phyloP scores from a whole-genome alignment of 768 basidiomycete species.

The Leccinum pellstonianum region DNA sequence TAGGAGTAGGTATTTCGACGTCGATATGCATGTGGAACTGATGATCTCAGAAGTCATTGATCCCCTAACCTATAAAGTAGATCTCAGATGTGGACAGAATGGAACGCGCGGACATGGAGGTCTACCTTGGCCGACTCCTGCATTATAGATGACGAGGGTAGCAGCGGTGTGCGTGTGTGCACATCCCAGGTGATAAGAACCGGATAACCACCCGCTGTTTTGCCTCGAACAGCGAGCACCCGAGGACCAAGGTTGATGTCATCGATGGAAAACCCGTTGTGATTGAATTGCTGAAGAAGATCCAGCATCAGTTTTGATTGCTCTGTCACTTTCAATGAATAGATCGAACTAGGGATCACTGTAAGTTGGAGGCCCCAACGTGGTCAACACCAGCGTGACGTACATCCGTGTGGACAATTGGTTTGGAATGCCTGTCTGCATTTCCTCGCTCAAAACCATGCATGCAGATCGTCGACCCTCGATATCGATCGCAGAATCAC shows the following conservation, averaged over 20 bases:
- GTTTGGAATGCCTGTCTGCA: not conserved
- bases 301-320: slow-evolving; percentile 6
- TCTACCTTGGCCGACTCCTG: slow-evolving; percentile 4
- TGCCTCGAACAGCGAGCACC: slow-evolving; percentile 8
- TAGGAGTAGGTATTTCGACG: slow-evolving; percentile 20
- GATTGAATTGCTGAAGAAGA: slow-evolving; percentile 12
- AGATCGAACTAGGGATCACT: slow-evolving; percentile 4
- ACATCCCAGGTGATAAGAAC: slow-evolving; percentile 17
- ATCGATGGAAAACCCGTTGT: not conserved
- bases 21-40: slow-evolving; percentile 10
- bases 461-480: slow-evolving; percentile 18
- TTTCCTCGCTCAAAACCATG: slow-evolving; percentile 6
- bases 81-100: not conserved
- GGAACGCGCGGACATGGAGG: not conserved
- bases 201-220: not conserved
- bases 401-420: slow-evolving; percentile 4
- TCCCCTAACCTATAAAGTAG: not conserved
- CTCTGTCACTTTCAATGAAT: slow-evolving; percentile 3
- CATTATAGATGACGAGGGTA: not conserved
- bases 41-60: not conserved
- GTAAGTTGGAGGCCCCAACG: not conserved
- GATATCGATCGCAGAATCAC: slow-evolving; percentile 11
- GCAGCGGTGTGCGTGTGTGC: slow-evolving; percentile 5
- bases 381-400: not conserved
- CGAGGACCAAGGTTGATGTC: slow-evolving; percentile 16